phyloP scores from a whole-genome alignment of 768 basidiomycete genomes.

The Mycena vulgaris region DNA sequence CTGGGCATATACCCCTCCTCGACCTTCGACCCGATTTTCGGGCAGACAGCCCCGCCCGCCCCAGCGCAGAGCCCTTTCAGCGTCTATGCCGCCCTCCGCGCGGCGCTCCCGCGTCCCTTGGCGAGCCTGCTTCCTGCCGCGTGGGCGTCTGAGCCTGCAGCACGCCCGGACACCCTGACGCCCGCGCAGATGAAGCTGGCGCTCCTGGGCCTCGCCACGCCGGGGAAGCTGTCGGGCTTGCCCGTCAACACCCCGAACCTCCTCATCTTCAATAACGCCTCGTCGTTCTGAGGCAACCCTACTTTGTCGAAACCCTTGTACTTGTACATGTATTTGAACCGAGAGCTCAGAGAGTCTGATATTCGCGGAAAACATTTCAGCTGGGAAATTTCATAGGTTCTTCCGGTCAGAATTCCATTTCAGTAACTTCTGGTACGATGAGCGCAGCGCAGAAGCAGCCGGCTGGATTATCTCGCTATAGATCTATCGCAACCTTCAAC shows the following conservation, averaged over 20 bases:
- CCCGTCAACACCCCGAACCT: constrained; percentile 75
- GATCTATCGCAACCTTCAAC: too few species aligned
- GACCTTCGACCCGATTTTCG: constrained; percentile 69
- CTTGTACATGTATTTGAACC: too few species aligned
- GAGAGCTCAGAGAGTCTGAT: too few species aligned
- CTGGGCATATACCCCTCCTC: constrained; percentile 87
- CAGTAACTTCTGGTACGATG: too few species aligned
- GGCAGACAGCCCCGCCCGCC: constrained; percentile 44
- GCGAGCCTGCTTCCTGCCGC: constrained; percentile 72
- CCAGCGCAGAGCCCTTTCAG: constrained; percentile 39
- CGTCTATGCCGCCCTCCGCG: constrained; percentile 68
- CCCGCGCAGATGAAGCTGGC: constrained; percentile 86
- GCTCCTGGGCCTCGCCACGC: constrained; percentile 72
- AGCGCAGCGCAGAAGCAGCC: too few species aligned
- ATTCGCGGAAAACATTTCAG: too few species aligned
- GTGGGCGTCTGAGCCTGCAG: too few species aligned
- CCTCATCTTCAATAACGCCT: constrained; percentile 88
- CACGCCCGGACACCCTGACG: constrained; percentile 57
- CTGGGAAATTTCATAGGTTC: too few species aligned
- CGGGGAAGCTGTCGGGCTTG: constrained; percentile 63
- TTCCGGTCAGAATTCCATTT: too few species aligned
- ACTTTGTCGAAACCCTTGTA: too few species aligned
- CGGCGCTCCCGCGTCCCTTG: constrained; percentile 72
- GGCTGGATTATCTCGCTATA: too few species aligned
- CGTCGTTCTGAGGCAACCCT: too few species aligned